A percentile compares a stretch with the other conserved stretches of the same genome.
These are phyloP conservation scores for Yarrowia sp. DNA, from an alignment of 805 yeast genomes.

Conservation along the genomic window DNA sequence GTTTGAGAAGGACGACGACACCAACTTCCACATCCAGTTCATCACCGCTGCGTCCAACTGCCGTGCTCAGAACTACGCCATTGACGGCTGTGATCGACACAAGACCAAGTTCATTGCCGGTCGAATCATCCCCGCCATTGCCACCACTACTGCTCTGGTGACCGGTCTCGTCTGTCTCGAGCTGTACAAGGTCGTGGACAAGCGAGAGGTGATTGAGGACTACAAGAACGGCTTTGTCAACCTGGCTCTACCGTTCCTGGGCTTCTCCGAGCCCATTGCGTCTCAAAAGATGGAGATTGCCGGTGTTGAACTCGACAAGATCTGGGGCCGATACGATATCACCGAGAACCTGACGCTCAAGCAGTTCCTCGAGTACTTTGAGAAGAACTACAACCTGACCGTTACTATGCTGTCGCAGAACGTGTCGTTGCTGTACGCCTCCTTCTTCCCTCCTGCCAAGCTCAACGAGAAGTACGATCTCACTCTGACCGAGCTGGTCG, in stretches of 20 bases:
- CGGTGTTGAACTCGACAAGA: slow-evolving; percentile 71
- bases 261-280: slow-evolving; percentile 92
- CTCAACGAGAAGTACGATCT: slow-evolving; percentile 69
- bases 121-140: slow-evolving; percentile 97
- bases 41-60: slow-evolving; percentile 94
- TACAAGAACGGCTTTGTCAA: slow-evolving; percentile 91
- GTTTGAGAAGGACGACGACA: slow-evolving; percentile 96
- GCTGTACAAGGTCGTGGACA: slow-evolving; percentile 83
- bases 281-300: slow-evolving; percentile 77
- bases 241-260: slow-evolving; percentile 92
- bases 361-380: slow-evolving; percentile 70
- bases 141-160: slow-evolving; percentile 97
- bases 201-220: slow-evolving; percentile 66
- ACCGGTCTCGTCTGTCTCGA: slow-evolving; percentile 94
- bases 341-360: slow-evolving; percentile 62
- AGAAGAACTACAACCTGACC: slow-evolving; percentile 78
- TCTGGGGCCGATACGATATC: slow-evolving; percentile 93
- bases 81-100: slow-evolving; percentile 82
- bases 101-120: slow-evolving; percentile 98
- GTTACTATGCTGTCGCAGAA: slow-evolving; percentile 91
- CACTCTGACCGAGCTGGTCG: slow-evolving; percentile 72
- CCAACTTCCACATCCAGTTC: slow-evolving; percentile 94
- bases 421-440: slow-evolving; percentile 84
- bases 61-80: slow-evolving; percentile 87
- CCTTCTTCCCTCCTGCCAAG: slow-evolving; percentile 91